Base-by-base conservation (phyloP, 177 flowering plant species). In the Vitis hybrid region DNA sequence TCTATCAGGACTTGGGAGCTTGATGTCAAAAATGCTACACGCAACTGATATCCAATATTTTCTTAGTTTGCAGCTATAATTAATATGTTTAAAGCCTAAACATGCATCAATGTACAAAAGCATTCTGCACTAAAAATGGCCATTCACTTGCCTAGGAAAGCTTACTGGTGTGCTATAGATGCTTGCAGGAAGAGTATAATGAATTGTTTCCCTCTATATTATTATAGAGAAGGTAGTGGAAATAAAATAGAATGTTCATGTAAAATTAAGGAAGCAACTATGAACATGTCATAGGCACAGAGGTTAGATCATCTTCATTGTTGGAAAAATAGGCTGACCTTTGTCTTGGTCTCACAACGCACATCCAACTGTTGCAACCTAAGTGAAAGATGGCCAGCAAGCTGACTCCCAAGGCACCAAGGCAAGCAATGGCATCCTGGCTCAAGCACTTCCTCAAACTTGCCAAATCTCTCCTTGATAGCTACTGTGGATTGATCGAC, bases 351-450 rank as follows among this genome's bases (percentile, higher is more conserved):
- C 67, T 89, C 93, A 61, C 90, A 89, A n/a, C 76, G 75, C 39
- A 89, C 91, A 72, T 87, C 89, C 78, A 89, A 70, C 76, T 89
- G 93, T 71, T 89, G 91, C 73, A 89, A 59, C 59, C 88, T 74
- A 16, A 86, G 88, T 1, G 90, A 67, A 63, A 89, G 89, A 51
- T 85, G 76, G 26, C 94, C 92, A 14, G 94, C 87, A 11, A 89
- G 3, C 78, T 78, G 85, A 60, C 79, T 71, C 34, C 94, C 94
- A 18, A 87, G 71, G 65, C 72, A 73, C 92, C 92, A 89, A 63
- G 94, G 94, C n/a, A 89, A 60, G 58, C 85, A 89, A 77, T 89
- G 92, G 68, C 89, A 89, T 53, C 94, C 94, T 49, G 94, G 92
- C 56, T 89, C 86, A 52, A 89, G 86, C 45, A 89, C 90, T 2